Evolutionary conservation across 352 stramenopile genomes (phyloP).

Genomic region (Aphanomyces euteiches): DNA sequence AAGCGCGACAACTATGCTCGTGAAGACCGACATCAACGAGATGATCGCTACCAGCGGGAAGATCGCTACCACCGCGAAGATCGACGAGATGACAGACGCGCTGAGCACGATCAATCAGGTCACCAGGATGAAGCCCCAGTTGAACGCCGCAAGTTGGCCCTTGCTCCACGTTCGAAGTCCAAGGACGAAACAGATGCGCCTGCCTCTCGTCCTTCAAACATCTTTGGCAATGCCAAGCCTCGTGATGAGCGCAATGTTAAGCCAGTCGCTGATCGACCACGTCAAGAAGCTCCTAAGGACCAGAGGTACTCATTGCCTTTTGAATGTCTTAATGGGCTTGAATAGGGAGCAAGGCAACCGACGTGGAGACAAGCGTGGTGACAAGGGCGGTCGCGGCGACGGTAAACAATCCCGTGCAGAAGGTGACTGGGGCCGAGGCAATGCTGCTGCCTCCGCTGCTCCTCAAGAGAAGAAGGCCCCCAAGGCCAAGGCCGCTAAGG

Average conservation of each 20-base stretch:
- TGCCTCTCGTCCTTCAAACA: conserved; percentile 46
- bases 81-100: not conserved
- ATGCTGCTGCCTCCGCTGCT: not conserved
- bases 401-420: conserved; percentile 21
- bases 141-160: conserved; percentile 56
- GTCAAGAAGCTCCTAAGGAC: not conserved
- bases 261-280: conserved; percentile 14
- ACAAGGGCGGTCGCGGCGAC: conserved; percentile 21
- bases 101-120: no score
- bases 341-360: not conserved
- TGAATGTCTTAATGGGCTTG: not conserved
- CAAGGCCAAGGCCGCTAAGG: conserved; percentile 34
- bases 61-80: conserved; percentile 24
- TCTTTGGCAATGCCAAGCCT: conserved; percentile 84
- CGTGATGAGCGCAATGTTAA: conserved; percentile 68
- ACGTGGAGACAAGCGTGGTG: conserved; percentile 9
- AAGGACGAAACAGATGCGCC: conserved; percentile 37
- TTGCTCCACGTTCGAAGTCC: conserved; percentile 54
- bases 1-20: conserved; percentile 49
- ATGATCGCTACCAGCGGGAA: conserved; percentile 30
- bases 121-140: conserved; percentile 12
- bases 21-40: conserved; percentile 33
- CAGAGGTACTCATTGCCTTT: no score
- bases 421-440: conserved; percentile 21
- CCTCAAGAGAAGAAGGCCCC: conserved; percentile 33